These are phyloP conservation scores for Cynara cardunculus DNA, from an alignment of 129 eudicot genomes.

Conservation along the genomic window DNA sequence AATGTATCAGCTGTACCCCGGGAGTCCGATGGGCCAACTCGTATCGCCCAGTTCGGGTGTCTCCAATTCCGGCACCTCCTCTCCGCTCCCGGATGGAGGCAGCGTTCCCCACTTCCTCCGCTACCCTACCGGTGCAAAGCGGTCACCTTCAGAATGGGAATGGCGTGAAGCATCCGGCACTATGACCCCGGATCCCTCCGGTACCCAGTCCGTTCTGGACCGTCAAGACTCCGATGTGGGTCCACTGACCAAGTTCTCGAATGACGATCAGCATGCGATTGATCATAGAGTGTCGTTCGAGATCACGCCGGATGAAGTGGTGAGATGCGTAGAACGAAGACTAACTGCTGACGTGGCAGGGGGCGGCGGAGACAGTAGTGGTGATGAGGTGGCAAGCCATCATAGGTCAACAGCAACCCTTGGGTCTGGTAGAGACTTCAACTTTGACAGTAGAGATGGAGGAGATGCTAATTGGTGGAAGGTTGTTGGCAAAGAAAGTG, in stretches of 20 bases:
- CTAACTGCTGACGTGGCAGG: conserved; percentile 30
- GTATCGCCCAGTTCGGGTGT: conserved; percentile 81
- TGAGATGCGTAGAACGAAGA: conserved; percentile 68
- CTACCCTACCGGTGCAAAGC: conserved; percentile 43
- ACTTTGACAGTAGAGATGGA: conserved; percentile 68
- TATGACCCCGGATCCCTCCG: conserved; percentile 43
- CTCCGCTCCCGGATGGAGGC: conserved; percentile 66
- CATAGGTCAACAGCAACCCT: conserved; percentile 56
- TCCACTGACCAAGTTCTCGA: conserved; percentile 40
- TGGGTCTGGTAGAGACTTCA: conserved; percentile 78
- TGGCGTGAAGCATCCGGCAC: conserved; percentile 52
- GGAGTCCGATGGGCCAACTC: conserved; percentile 91
- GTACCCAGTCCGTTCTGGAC: conserved; percentile 32
- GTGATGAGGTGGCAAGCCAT: conserved; percentile 41
- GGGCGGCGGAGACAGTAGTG: conserved; percentile 20
- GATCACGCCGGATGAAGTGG: conserved; percentile 49
- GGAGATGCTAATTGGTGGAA: conserved; percentile 62
- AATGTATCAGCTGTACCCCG: conserved; percentile 80
- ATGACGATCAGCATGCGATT: conserved; percentile 43
- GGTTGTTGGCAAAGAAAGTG: conserved; percentile 51
- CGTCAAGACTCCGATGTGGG: conserved; percentile 52
- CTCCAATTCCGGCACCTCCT: conserved; percentile 78
- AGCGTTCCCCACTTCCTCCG: conserved; percentile 45
- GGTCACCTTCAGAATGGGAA: conserved; percentile 45
- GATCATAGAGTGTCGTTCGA: conserved; percentile 78